Percentiles rank a stretch among this genome's conserved stretches.
Conservation (phyloP, 2,329 filamentous ascomycete species). For the Ambrosiella xylebori region DNA sequence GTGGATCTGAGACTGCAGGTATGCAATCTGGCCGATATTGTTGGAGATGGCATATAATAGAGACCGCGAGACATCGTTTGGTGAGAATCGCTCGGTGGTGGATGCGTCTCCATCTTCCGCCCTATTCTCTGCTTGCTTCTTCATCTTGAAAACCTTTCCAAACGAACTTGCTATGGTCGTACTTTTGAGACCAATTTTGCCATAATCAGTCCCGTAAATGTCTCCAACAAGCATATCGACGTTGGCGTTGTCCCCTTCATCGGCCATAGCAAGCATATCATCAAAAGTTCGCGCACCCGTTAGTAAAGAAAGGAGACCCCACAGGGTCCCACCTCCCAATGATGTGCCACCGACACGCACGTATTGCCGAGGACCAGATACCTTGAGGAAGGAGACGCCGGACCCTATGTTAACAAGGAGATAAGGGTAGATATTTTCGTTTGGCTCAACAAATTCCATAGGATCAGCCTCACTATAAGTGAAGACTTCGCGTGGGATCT, state of each 20-base stretch:
- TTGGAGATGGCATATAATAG: constrained; percentile 91
- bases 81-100: constrained; percentile 41
- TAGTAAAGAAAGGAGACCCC: constrained; percentile 79
- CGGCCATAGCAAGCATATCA: constrained; percentile 87
- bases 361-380: constrained; percentile 72
- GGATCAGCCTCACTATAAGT: constrained; percentile 84
- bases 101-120: constrained; percentile 47
- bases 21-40: constrained; percentile 96
- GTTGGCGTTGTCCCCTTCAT: constrained; percentile 74
- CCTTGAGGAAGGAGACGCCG: constrained; percentile 92
- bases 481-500: constrained; percentile 93
- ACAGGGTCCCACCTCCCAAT: constrained; percentile 89
- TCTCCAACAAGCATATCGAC: constrained; percentile 97
- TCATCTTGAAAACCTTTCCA: constrained; percentile 89
- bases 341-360: constrained; percentile 89
- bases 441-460: constrained; percentile 70
- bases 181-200: constrained; percentile 89
- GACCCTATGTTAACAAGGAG: constrained; percentile 96
- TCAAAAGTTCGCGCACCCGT: constrained; percentile 94
- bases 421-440: constrained; percentile 81
- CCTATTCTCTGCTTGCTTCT: constrained; percentile 61
- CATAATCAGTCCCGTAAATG: constrained; percentile 92
- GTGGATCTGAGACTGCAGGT: constrained; percentile 92
- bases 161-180: constrained; percentile 93
- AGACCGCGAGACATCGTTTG: constrained; percentile 76